Percentiles rank a stretch among this genome's conserved stretches.
Conservation (phyloP, 345 rosid genomes). For the Carallia pectinifolia region DNA sequence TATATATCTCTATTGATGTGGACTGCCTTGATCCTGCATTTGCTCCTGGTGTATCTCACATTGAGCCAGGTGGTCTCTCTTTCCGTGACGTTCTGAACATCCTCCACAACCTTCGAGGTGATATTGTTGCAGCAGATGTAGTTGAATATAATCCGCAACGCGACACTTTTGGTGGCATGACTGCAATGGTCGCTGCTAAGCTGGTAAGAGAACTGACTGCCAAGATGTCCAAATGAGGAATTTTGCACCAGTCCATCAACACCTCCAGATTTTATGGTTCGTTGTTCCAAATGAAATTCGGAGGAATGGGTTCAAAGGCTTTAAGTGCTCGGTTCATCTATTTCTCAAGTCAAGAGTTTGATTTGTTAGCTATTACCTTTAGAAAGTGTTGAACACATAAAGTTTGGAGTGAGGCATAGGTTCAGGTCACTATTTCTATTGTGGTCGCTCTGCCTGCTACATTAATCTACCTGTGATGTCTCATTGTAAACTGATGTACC, state of each 20-base stretch:
- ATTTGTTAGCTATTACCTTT: no score
- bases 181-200: conserved; percentile 98
- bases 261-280: not conserved
- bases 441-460: no score
- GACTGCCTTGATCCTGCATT: conserved; percentile 98
- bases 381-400: not conserved
- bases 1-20: conserved; percentile 82
- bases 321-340: no score
- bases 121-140: conserved; percentile 90
- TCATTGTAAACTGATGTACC: not conserved
- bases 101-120: conserved; percentile 76
- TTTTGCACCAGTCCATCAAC: not conserved
- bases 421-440: no score
- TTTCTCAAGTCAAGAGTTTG: no score
- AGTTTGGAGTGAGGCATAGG: not conserved
- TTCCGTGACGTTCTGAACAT: conserved; percentile 92
- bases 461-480: no score
- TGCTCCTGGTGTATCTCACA: conserved; percentile 97
- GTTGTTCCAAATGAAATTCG: not conserved
- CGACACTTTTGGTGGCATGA: conserved; percentile 98
- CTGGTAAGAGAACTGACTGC: conserved; percentile 90
- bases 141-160: conserved; percentile 98
- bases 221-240: conserved; percentile 70
- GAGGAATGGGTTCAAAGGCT: not conserved
- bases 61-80: conserved; percentile 96